Evolutionary conservation across 2,329 filamentous ascomycete genomes (phyloP).

Genomic region (Thelonectria discophora): DNA sequence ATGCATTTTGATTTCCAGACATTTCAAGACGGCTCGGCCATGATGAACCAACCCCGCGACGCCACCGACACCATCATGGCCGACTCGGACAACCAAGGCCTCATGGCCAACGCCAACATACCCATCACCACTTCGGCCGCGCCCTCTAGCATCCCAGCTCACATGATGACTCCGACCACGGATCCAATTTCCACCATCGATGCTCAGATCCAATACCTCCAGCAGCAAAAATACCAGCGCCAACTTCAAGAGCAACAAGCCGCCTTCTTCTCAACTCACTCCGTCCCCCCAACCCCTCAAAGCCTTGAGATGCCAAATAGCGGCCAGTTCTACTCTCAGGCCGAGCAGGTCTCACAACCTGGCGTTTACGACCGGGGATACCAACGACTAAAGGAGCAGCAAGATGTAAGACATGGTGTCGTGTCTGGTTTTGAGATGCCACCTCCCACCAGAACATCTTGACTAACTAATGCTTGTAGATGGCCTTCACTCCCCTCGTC

Average conservation of each 20-base stretch:
- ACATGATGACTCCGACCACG: slow-evolving; percentile 55
- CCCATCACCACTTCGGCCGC: slow-evolving; percentile 57
- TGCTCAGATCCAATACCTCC: slow-evolving; percentile 71
- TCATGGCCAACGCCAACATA: slow-evolving; percentile 48
- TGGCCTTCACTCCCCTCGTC: slow-evolving; percentile 82
- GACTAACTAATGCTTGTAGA: slow-evolving; percentile 53
- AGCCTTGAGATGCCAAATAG: slow-evolving; percentile 76
- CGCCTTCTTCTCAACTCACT: slow-evolving; percentile 64
- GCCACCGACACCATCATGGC: slow-evolving; percentile 49
- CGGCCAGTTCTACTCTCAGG: slow-evolving; percentile 66
- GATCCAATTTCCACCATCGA: slow-evolving; percentile 69
- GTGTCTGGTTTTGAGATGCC: background rate
- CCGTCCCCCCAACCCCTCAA: slow-evolving; percentile 81
- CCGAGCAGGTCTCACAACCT: slow-evolving; percentile 62
- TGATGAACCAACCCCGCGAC: slow-evolving; percentile 45
- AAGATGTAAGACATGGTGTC: slow-evolving; percentile 62
- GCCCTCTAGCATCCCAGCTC: slow-evolving; percentile 57
- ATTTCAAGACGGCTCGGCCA: slow-evolving; percentile 54
- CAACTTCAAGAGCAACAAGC: slow-evolving; percentile 66
- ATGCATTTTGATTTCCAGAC: slow-evolving; percentile 69
- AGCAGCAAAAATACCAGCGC: slow-evolving; percentile 70
- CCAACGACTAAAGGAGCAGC: slow-evolving; percentile 72
- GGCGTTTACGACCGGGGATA: slow-evolving; percentile 71
- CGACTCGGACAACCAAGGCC: slow-evolving; percentile 43
- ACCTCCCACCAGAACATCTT: background rate